These are phyloP conservation scores for Pythium brachiatum DNA, from an alignment of 352 stramenopile species.

Conservation along the genomic window DNA sequence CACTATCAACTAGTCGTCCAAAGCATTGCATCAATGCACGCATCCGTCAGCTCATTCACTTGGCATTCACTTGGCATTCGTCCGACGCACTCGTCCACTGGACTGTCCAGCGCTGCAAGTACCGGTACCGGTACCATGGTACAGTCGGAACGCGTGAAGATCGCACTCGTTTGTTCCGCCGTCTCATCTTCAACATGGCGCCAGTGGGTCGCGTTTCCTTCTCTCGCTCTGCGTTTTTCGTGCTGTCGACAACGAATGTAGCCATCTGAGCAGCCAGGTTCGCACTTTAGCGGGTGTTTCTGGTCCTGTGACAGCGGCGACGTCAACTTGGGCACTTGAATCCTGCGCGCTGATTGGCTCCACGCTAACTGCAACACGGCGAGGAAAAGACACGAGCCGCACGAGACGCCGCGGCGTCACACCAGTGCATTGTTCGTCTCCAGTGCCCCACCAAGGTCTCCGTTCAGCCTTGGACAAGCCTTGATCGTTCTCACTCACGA, in stretches of 20 bases:
- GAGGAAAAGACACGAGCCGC: slow-evolving; percentile 34
- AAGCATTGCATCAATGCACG: no score
- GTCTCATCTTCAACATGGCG: not conserved
- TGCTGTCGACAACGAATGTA: slow-evolving; percentile 11
- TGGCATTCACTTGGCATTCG: no score
- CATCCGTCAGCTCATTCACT: no score
- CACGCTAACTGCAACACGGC: slow-evolving; percentile 35
- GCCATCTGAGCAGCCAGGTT: slow-evolving; percentile 15
- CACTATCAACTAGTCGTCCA: no score
- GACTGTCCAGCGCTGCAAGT: no score
- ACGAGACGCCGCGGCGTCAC: not conserved
- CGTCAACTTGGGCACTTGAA: slow-evolving; percentile 22
- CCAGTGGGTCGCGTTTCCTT: not conserved
- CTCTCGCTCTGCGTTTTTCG: not conserved
- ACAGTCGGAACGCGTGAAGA: no score
- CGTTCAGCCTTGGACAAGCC: not conserved
- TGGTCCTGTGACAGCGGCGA: slow-evolving; percentile 24
- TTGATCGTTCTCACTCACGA: not conserved
- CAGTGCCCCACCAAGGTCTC: no score
- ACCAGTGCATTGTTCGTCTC: not conserved
- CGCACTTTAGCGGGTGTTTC: slow-evolving; percentile 20
- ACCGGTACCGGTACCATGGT: no score
- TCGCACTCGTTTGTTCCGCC: not conserved
- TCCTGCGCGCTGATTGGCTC: slow-evolving; percentile 19
- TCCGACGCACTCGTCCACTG: no score